A percentile compares a stretch with the other conserved stretches of the same genome.
phyloP scores from a whole-genome alignment of 1,139 yeast species.

The Blastobotrys arbuscula region DNA sequence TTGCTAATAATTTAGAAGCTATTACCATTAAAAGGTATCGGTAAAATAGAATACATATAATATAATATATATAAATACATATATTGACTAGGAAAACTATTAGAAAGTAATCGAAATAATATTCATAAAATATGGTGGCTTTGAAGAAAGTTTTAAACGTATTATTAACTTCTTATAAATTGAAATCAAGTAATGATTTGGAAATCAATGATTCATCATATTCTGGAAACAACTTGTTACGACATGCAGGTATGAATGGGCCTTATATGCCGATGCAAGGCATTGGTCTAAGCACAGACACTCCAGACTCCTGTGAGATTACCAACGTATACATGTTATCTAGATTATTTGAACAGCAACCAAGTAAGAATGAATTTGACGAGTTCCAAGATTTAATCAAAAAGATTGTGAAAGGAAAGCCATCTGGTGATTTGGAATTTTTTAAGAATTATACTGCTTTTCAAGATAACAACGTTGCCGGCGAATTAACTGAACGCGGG shows the following conservation, averaged over 20 bases:
- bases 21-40: too few relatives aligned
- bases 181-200: not conserved
- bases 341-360: constrained; percentile 1
- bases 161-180: not conserved
- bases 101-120: too few relatives aligned
- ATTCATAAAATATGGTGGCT: not conserved
- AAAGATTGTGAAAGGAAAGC: not conserved
- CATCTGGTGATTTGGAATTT: not conserved
- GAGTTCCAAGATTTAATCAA: not conserved
- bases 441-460: constrained; percentile 4
- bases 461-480: not conserved
- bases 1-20: too few relatives aligned
- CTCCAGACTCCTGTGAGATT: constrained; percentile 1
- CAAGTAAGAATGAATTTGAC: constrained; percentile 4
- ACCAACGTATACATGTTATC: constrained; percentile 8
- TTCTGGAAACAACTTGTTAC: not conserved
- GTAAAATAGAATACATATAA: too few relatives aligned
- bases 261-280: constrained; percentile 6
- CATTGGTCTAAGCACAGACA: not conserved
- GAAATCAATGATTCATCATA: not conserved
- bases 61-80: too few relatives aligned
- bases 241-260: constrained; percentile 3
- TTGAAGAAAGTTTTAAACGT: not conserved
- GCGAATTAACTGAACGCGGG: constrained; percentile 1
- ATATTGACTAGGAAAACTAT: too few relatives aligned